phyloP scores from a whole-genome alignment of 306 rosid genomes.

The Cucumis melo region DNA sequence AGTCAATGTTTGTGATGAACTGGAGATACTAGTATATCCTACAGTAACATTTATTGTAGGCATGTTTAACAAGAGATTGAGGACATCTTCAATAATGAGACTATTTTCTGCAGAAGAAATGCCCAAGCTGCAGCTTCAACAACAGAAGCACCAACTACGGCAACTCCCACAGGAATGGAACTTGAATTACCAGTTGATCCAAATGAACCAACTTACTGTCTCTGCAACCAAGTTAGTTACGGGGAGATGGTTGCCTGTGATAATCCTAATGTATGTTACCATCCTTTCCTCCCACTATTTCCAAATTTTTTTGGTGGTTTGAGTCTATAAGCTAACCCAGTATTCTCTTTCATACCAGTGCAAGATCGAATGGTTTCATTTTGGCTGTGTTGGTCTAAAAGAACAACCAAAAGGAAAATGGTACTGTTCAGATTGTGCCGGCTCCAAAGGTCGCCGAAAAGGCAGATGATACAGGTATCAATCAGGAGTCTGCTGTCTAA shows the following conservation, averaged over 20 bases:
- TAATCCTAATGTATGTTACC: slow-evolving; percentile 28
- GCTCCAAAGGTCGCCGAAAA: slow-evolving; percentile 25
- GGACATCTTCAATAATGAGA: neutral
- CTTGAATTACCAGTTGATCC: slow-evolving; percentile 45
- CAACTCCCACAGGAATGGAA: slow-evolving; percentile 33
- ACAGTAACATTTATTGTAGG: neutral
- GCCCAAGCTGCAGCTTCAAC: slow-evolving; percentile 15
- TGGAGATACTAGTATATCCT: neutral
- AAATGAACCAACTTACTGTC: slow-evolving; percentile 49
- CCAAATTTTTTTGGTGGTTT: neutral
- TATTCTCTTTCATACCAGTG: slow-evolving; percentile 25
- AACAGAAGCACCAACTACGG: slow-evolving; percentile 17
- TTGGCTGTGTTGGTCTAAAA: slow-evolving; percentile 47
- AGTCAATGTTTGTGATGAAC: neutral
- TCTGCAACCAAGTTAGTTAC: slow-evolving; percentile 45
- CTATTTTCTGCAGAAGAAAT: slow-evolving; percentile 19
- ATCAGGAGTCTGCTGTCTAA: neutral
- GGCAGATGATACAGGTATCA: slow-evolving; percentile 16
- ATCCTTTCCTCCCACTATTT: neutral
- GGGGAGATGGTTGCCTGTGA: slow-evolving; percentile 64
- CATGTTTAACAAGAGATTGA: neutral
- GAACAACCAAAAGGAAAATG: slow-evolving; percentile 53
- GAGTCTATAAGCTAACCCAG: slow-evolving; percentile 4
- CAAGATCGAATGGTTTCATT: slow-evolving; percentile 54
- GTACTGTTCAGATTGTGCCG: slow-evolving; percentile 36